Percentiles rank a stretch among this genome's conserved stretches.
phyloP scores from a whole-genome alignment of 192 early-diverging fungal species.

The Umbelopsis vinacea region DNA sequence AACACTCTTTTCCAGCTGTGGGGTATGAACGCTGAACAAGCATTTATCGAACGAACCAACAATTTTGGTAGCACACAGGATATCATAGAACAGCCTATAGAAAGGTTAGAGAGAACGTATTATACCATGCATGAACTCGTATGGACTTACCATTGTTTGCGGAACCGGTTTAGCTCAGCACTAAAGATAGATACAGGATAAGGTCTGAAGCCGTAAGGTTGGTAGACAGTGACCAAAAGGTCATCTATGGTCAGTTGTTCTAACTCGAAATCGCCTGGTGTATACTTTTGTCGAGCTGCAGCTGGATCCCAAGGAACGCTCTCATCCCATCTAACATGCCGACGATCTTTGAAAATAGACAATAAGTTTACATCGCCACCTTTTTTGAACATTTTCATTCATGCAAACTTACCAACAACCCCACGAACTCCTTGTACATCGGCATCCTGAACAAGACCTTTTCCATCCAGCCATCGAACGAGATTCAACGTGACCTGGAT shows the following conservation, averaged over 20 bases:
- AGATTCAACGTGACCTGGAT: conserved; percentile 86
- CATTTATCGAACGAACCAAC: conserved; percentile 95
- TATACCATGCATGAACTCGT: background rate
- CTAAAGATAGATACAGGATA: conserved; percentile 87
- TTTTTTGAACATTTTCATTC: too few species aligned
- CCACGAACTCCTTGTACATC: conserved; percentile 88
- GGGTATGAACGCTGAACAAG: conserved; percentile 89
- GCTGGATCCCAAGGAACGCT: conserved; percentile 62
- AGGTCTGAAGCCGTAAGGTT: conserved; percentile 83
- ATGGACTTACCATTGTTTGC: conserved; percentile 77
- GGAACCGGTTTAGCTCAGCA: conserved; percentile 78
- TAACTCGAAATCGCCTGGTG: conserved; percentile 85
- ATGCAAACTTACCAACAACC: conserved; percentile 55
- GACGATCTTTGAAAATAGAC: conserved; percentile 58
- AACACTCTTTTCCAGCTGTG: conserved; percentile 68
- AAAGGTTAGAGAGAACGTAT: background rate
- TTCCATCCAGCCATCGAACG: conserved; percentile 90
- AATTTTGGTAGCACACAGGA: conserved; percentile 84
- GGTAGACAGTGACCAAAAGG: conserved; percentile 83
- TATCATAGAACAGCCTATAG: conserved; percentile 76
- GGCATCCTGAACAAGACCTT: conserved; percentile 80
- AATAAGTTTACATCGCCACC: too few species aligned
- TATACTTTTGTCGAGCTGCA: conserved; percentile 61
- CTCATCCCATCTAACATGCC: conserved; percentile 79
- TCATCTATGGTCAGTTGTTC: conserved; percentile 84